Conservation (phyloP, 164 flowering plant species). For the Buxus sempervirens region DNA sequence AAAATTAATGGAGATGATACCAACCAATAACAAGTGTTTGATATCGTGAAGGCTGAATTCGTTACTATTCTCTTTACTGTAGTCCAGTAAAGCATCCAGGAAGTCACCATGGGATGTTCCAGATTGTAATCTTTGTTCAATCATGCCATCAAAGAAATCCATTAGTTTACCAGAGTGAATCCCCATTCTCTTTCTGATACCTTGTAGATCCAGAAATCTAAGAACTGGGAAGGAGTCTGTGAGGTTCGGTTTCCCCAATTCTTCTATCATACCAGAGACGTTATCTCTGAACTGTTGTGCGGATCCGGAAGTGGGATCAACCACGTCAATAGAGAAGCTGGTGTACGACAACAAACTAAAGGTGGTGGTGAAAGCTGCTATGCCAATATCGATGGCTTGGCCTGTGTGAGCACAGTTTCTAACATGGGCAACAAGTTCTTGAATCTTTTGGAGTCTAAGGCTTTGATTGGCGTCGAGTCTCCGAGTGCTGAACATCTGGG, state of each 20-base stretch:
- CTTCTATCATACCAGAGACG: slow-evolving; percentile 22
- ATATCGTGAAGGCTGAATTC: neutral
- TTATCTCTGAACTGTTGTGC: slow-evolving; percentile 21
- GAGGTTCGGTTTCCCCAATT: slow-evolving; percentile 14
- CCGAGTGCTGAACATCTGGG: slow-evolving; percentile 10
- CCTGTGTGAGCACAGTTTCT: neutral
- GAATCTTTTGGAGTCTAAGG: slow-evolving; percentile 19
- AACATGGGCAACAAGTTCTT: slow-evolving; percentile 12
- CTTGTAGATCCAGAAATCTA: slow-evolving; percentile 14
- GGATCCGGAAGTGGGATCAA: slow-evolving; percentile 2
- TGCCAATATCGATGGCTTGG: slow-evolving; percentile 13
- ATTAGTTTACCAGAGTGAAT: neutral
- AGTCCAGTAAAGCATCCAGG: slow-evolving; percentile 16
- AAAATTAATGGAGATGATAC: neutral
- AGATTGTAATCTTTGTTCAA: slow-evolving; percentile 8
- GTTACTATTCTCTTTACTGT: neutral
- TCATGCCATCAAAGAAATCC: slow-evolving; percentile 10
- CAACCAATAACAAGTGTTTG: slow-evolving; percentile 1
- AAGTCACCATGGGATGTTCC: neutral
- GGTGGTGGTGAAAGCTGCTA: slow-evolving; percentile 13
- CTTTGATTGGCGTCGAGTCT: slow-evolving; percentile 10
- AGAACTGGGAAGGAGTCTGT: slow-evolving; percentile 17
- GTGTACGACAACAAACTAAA: slow-evolving; percentile 24
- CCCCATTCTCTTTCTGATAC: slow-evolving; percentile 9
- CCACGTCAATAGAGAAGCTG: slow-evolving; percentile 25